Evolutionary conservation across 2,329 filamentous ascomycete species (phyloP), one percentile per base, ranked within the genome.

Genomic region (Arachnomyces sp.): DNA sequence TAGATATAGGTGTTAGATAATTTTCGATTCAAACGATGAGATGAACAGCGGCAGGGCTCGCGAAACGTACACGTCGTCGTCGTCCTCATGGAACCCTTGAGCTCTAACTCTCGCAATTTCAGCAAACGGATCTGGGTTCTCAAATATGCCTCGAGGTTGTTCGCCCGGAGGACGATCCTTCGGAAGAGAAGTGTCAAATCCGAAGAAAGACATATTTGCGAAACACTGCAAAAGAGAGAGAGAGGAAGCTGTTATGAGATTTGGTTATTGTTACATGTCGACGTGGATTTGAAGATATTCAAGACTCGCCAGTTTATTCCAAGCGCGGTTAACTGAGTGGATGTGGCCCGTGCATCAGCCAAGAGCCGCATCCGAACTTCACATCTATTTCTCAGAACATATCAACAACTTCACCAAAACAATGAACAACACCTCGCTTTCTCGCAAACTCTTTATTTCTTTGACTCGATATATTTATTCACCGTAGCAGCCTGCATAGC

Each of bases 71-170:
- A 67, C 72, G 58, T 81, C 75, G 52, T 82, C 78, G 44, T 82
- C 75, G 44, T 75, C 73, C 37, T 71, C 62, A 36, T 60, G 58
- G 28, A 55, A 50, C 34, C 56, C 65, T 50, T 64, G 62, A 49
- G 67, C 62, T 54, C 69, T 59, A 38, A 65, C 74, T 53, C 73
- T 73, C 43, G 84, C 81, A 42, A 95, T 77, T 43, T 84, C 82
- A 49, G 86, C 87, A 64, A 96, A 96, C 30, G 90, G 87, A 65
- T 98, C 88, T 52, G 84, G 76, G 45, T 88, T 83, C 53, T 87
- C 82, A 67, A 96, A 96, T 57, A 71, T 67, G 33, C 67, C 67
- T 54, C 88, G 87, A 39, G 84, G 78, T 29, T 81, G 82, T 40
- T 74, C 71, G 53, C 72, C 67, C 53, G 84, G 79, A 59, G 88